A percentile compares a stretch with the other conserved stretches of the same genome.
Conservation (phyloP, 306 rosid genomes). For the Herpetospermum pedunculosum region DNA sequence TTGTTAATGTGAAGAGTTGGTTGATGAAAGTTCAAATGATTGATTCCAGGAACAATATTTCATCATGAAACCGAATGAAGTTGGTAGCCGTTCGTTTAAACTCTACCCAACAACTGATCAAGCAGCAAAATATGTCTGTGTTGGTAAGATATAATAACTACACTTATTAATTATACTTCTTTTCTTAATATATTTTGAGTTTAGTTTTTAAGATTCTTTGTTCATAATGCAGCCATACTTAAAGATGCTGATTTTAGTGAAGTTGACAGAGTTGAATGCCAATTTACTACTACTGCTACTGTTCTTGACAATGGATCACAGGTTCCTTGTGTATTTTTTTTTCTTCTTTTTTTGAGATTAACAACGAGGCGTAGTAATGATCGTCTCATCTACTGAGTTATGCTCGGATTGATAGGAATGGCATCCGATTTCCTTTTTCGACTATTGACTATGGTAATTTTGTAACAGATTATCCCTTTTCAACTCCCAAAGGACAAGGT, state of each 20-base stretch:
- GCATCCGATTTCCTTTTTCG: too few relatives aligned
- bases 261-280: slow-evolving; percentile 93
- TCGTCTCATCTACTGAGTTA: too few relatives aligned
- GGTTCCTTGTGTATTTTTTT: slow-evolving; percentile 33
- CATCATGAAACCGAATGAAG: slow-evolving; percentile 79
- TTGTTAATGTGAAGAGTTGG: not conserved
- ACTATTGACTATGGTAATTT: not conserved
- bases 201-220: not conserved
- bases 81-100: slow-evolving; percentile 49
- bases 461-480: slow-evolving; percentile 52
- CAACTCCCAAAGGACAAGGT: slow-evolving; percentile 43
- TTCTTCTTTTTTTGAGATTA: too few relatives aligned
- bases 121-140: slow-evolving; percentile 78
- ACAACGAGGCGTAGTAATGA: too few relatives aligned
- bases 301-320: slow-evolving; percentile 81
- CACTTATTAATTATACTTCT: not conserved
- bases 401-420: too few relatives aligned
- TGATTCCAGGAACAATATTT: slow-evolving; percentile 67
- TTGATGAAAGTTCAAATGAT: slow-evolving; percentile 8
- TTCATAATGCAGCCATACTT: slow-evolving; percentile 52
- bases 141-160: slow-evolving; percentile 59
- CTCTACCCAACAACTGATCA: slow-evolving; percentile 69
- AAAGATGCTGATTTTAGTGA: slow-evolving; percentile 80
- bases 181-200: not conserved
- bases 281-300: slow-evolving; percentile 72